Percentiles rank a stretch among this genome's conserved stretches.
These are phyloP conservation scores for Wickerhamiella alocasiicola DNA, from an alignment of 805 yeast genomes.

Conservation along the genomic window DNA sequence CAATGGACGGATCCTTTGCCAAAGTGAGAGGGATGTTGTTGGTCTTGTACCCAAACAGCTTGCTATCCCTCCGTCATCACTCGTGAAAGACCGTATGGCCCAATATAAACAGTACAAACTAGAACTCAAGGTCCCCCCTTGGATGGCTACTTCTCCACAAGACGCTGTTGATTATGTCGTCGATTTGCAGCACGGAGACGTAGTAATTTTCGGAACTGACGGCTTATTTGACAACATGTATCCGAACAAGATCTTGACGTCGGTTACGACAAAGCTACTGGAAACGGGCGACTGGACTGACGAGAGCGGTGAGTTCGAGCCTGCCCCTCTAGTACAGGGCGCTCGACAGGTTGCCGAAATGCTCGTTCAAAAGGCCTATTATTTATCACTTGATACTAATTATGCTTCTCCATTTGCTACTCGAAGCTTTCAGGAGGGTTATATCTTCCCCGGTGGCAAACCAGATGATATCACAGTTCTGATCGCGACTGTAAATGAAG, in stretches of 20 bases:
- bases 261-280: constrained; percentile 43
- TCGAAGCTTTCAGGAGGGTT: constrained; percentile 52
- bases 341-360: constrained; percentile 38
- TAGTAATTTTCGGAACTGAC: constrained; percentile 80
- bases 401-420: constrained; percentile 78
- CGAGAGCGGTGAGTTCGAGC: constrained; percentile 18
- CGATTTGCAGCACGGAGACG: constrained; percentile 56
- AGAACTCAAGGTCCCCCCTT: constrained; percentile 10
- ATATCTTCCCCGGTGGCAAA: constrained; percentile 76
- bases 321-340: constrained; percentile 22
- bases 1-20: constrained; percentile 37
- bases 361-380: constrained; percentile 55
- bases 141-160: constrained; percentile 53
- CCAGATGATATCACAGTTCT: constrained; percentile 89
- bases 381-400: constrained; percentile 56
- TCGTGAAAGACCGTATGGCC: constrained; percentile 8
- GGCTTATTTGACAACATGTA: constrained; percentile 83
- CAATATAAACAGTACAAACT: constrained; percentile 2
- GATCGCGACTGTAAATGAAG: constrained; percentile 42
- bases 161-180: constrained; percentile 57
- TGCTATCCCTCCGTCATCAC: constrained; percentile 62
- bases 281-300: constrained; percentile 27
- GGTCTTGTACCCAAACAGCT: constrained; percentile 70
- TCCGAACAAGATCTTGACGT: constrained; percentile 56
- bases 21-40: constrained; percentile 16